Base-by-base conservation (phyloP, 306 rosid genomes). In the Comarum palustre region DNA sequence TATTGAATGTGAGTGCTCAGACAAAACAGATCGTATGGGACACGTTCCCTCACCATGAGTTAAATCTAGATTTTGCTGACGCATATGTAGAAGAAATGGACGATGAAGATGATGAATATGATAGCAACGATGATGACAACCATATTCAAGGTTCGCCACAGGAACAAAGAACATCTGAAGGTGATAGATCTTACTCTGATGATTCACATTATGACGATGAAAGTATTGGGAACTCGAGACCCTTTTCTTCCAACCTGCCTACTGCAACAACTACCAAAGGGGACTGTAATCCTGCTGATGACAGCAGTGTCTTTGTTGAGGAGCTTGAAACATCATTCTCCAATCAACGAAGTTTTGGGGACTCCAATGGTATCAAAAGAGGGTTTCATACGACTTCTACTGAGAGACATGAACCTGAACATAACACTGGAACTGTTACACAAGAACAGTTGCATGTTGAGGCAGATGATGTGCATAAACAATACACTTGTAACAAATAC, bases 51-150 rank as follows among this genome's bases (percentile, higher is more conserved):
- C 84, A 74, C 38, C 69, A 46, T 80, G 79, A 81, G 43, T 87
- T 91, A 65, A 90, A 84, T 68, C 43, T 77, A 69, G 90, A 91
- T 54, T 94, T 87, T 45, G 47, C 52, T 45, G 91, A 89, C 67
- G 96, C 92, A 6, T 94, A 94, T 85, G 75, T 79, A 82, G 96
- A 91, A 69, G 83, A 84, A 68, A 64, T 83, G 52, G 92, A 84
- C 77, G 96, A 91, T 60, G 84, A 90, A 77, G 95, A 86, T 32
- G 80, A 77, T n/a, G 73, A 68, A 75, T 92, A 91, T 63, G 85
- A 90, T 74, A 75, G 54, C 27, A 51, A 73, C 45, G 59, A 47
- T 31, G 64, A 55, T 24, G 17, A 51, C 34, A 41, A 36, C 54
- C 59, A 63, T 52, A 77, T 67, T 54, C 31, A 64, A 29, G 58